Conservation (phyloP, 1,139 yeast genomes). For the Yarrowia galli region DNA sequence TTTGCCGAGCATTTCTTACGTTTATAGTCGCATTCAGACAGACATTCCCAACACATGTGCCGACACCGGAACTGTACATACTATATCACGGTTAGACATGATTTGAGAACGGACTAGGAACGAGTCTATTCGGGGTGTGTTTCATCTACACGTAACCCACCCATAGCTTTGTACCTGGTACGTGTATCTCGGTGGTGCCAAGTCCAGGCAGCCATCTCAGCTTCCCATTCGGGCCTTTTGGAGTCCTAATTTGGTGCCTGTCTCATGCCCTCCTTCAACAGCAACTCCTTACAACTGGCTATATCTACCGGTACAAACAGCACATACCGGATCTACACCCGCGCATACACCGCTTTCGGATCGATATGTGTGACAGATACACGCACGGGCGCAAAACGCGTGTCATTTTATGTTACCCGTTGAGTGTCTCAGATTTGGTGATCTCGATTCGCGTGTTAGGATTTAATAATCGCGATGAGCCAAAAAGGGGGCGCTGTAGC, state of each 20-base stretch:
- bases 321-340: constrained; percentile 13
- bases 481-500: not conserved
- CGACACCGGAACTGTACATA: not conserved
- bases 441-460: constrained; percentile 31
- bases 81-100: not conserved
- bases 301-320: not conserved
- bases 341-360: constrained; percentile 1
- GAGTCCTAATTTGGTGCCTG: not conserved
- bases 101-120: not conserved
- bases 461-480: constrained; percentile 21
- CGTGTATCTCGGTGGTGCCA: not conserved
- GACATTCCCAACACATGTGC: not conserved
- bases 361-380: not conserved
- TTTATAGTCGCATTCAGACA: not conserved
- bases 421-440: constrained; percentile 18
- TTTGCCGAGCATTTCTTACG: not conserved
- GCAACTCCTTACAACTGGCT: not conserved
- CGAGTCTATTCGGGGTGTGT: not conserved
- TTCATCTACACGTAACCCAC: not conserved
- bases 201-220: not conserved
- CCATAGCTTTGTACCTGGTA: not conserved
- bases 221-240: not conserved
- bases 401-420: constrained; percentile 1
- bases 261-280: not conserved
- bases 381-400: constrained; percentile 1